These are phyloP conservation scores for Aristolochia fimbriata DNA, from an alignment of 164 flowering plant species.

Conservation along the genomic window DNA sequence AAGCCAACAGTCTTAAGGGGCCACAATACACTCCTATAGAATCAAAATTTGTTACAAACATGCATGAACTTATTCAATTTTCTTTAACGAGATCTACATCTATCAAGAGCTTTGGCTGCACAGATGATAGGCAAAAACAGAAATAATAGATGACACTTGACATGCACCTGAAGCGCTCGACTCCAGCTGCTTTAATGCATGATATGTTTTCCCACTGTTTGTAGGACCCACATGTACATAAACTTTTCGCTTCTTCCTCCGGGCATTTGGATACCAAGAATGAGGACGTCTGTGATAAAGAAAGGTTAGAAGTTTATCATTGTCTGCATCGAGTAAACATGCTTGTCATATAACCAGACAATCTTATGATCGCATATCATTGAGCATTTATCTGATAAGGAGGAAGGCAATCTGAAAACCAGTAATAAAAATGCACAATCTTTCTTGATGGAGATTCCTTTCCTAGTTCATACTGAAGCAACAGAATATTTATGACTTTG, in stretches of 20 bases:
- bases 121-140: neutral
- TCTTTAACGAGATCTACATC: neutral
- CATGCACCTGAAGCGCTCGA: constrained; percentile 60
- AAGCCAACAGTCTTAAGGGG: constrained; percentile 84
- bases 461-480: neutral
- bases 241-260: constrained; percentile 64
- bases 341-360: neutral
- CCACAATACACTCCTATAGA: constrained; percentile 83
- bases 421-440: too few relatives aligned
- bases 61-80: neutral
- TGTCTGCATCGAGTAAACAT: neutral
- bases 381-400: neutral
- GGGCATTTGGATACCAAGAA: constrained; percentile 87
- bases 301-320: neutral
- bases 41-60: neutral
- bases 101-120: neutral
- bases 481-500: neutral
- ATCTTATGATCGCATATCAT: neutral
- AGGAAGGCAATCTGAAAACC: neutral
- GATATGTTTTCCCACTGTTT: constrained; percentile 93
- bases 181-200: constrained; percentile 69
- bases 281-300: constrained; percentile 50
- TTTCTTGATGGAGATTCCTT: neutral
- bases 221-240: constrained; percentile 92
- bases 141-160: neutral